Base-by-base conservation (phyloP, 169 alveolate species). In the Cystoisospora suis region DNA sequence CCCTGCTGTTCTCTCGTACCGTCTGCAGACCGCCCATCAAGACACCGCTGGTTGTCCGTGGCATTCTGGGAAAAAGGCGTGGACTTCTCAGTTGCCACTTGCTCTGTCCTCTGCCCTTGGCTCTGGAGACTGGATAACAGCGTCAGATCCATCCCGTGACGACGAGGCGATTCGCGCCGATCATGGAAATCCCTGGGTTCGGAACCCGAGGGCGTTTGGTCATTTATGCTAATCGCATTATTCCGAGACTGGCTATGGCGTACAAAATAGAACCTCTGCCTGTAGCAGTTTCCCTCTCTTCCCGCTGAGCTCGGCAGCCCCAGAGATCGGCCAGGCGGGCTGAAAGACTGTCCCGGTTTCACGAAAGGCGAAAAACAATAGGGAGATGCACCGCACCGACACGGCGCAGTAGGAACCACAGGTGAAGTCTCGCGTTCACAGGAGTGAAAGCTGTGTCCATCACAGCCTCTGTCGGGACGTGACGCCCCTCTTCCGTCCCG, bases 211-310 rank as follows among this genome's bases (percentile, higher is more conserved):
- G 42, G 77, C 9, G 77, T 17, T 44, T 65, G 77, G 32, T 72
- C 83, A 29, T 72, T 34, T 56, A 72, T 12, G 42, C 56, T 36
- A 3, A 38, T 29, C 23, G 56, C 46, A 27, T 72, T 72, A 17
- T 72, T 72, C 53, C 5, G n/a, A 9, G 83, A 72, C 83, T 72
- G 83, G 83, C 83, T 34, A 34, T 72, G 83, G 83, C 83, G 83
- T 17, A 72, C 3, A 34, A 72, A 72, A 53, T 72, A 72, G 56
- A 72, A 72, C 34, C 83, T 46, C 32, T 72, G 15, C 56, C 83
- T 2, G 56, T 38, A 27, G 36, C 9, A 6, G 45, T 9, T 38
- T 27, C 42, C 42, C 42, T 20, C 75, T 61, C 46, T 32, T 2
- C 56, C 1, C 47, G 38, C 83, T 44, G 40, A n/a, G 34, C n/a